Evolutionary conservation across 2,329 filamentous ascomycete genomes (phyloP), one percentile per base, ranked within the genome.

Genomic region (Aspergillus caelatus): DNA sequence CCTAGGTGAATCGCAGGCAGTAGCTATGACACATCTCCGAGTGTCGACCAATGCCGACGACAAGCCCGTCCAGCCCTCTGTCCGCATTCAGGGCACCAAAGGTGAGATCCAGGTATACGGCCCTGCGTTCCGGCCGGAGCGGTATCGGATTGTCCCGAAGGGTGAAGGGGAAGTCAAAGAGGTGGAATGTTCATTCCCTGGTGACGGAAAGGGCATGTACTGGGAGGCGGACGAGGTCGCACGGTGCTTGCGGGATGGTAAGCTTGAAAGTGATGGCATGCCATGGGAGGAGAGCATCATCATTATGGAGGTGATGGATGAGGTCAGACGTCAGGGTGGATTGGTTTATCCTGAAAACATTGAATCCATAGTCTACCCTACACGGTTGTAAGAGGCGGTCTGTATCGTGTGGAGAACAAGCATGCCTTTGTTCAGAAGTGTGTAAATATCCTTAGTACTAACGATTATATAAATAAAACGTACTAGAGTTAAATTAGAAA

Each of bases 161-260:
- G 75, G 75, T 32, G 82, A 81, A 57, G 78, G 81, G 48, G 83
- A 86, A 70, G 68, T 77, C 7, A 69, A 71, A 55, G 74, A 80
- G 46, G 73, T 79, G 69, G 75, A 78, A 52, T 73, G 69, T 59
- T 70, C 74, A 14, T 80, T 85, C 62, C 86, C 87, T 32, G 85
- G 82, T 16, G 79, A 82, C 69, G 92, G 92, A 12, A 89, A 92
- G 67, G 93, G 92, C 57, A 95, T 96, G 91, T 95, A 92, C 80
- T 94, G 90, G 90, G 91, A 94, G 77, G 92, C 92, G 1, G 91
- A 94, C 75, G 91, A 93, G 81, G 90, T 87, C 67, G 91, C 89
- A 32, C 84, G 89, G 53, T 92, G 90, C 68, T 74, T 96, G 62
- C 83, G 90, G 50, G 92, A 95, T 74, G 91, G 92, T 26, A 88